These are phyloP conservation scores for Babesia ovis DNA, from an alignment of 169 alveolate species.

Conservation along the genomic window DNA sequence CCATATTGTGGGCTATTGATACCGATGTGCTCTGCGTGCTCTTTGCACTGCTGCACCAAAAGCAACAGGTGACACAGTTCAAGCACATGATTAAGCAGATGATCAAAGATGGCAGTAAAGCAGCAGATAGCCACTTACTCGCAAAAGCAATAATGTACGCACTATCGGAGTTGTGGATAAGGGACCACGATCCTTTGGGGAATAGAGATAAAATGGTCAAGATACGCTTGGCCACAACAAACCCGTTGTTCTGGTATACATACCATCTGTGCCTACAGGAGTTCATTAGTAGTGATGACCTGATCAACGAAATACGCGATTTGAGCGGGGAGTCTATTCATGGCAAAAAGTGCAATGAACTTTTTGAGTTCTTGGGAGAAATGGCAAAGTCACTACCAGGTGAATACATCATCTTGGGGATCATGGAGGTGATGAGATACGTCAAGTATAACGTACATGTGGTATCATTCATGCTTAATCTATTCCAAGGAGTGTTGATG, in stretches of 20 bases:
- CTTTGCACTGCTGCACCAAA: slow-evolving; percentile 29
- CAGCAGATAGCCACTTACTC: slow-evolving; percentile 11
- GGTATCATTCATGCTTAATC: slow-evolving; percentile 41
- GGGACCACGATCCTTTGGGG: slow-evolving; percentile 30
- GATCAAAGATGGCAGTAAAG: slow-evolving; percentile 22
- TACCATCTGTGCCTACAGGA: slow-evolving; percentile 42
- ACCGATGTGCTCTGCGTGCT: slow-evolving; percentile 39
- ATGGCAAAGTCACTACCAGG: slow-evolving; percentile 46
- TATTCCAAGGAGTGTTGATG: slow-evolving; percentile 49
- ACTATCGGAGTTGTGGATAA: slow-evolving; percentile 54
- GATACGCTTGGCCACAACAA: slow-evolving; percentile 44
- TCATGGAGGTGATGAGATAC: slow-evolving; percentile 55
- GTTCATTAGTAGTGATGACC: slow-evolving; percentile 35
- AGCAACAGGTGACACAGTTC: slow-evolving; percentile 28
- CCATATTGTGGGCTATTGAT: slow-evolving; percentile 51
- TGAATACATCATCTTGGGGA: slow-evolving; percentile 49
- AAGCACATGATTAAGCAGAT: slow-evolving; percentile 24
- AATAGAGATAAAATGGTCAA: slow-evolving; percentile 22
- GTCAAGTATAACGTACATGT: slow-evolving; percentile 41
- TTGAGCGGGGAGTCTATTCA: slow-evolving; percentile 51
- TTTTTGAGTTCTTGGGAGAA: slow-evolving; percentile 50
- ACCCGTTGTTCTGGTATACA: slow-evolving; percentile 52
- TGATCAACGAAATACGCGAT: slow-evolving; percentile 35
- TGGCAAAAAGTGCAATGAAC: slow-evolving; percentile 24
- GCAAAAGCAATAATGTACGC: slow-evolving; percentile 54